Evolutionary conservation across 108 stramenopile genomes (phyloP), one percentile per base, ranked within the genome.

Genomic region (Cyclotella cryptica): DNA sequence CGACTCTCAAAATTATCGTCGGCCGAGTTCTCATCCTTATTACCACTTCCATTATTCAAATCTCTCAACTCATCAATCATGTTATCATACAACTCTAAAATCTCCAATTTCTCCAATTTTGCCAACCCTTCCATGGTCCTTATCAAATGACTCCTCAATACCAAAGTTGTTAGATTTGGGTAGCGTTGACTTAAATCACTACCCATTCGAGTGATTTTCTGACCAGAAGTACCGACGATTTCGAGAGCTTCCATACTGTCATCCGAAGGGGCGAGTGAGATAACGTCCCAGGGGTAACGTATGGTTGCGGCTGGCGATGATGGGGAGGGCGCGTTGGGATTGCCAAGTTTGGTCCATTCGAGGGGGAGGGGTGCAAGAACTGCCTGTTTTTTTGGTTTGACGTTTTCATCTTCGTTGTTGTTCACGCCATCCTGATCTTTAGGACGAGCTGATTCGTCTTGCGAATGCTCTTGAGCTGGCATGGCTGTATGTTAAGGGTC

Each of bases 41-140:
- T 5, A 9, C 29, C 41, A 42, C 9, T 71, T 19, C 27, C 54
- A 39, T 60, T 40, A 62, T 86, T 76, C 39, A 90, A 66, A 64
- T 72, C 84, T 52, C 62, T 65, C 72, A 92, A 74, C 49, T 75
- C 75, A 71, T 87, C 76, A 59, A 98, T 86, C 74, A 90, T 89
- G 80, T 98, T 98, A 75, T 98, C 98, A 86, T 98, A 98, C 43
- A 98, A 77, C 76, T 98, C 98, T 59, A 98, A 77, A 24, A 90
- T 66, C 63, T 92, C 88, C 68, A 96, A 77, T 13, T 90, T 78
- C 27, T 74, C 46, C 45, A 94, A 82, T 12, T 59, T 71, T 21
- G 75, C 79, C 39, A 96, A 53, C 11, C 92, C 92, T 77, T 93
- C 88, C 91, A 96, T 94, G 7, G 81, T 88, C 12, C 73, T 71